Conservation (phyloP, 805 yeast genomes). For the Hanseniaspora vineae region DNA sequence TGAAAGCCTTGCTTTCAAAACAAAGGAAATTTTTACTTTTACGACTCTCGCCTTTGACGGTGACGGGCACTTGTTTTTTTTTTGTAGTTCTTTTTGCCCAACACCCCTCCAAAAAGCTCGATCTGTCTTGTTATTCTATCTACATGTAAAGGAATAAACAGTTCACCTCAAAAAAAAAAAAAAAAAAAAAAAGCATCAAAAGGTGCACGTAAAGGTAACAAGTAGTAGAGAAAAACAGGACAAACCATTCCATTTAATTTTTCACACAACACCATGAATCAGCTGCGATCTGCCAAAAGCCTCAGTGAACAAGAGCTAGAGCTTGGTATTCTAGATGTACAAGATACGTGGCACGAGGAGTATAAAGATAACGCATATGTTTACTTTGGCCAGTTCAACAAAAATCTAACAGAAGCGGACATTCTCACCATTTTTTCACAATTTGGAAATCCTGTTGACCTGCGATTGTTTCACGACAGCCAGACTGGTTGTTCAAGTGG, state of each 20-base stretch:
- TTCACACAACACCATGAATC: slow-evolving; percentile 1
- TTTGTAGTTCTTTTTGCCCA: not conserved
- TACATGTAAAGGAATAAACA: too few relatives aligned
- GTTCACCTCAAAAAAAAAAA: too few relatives aligned
- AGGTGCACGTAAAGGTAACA: too few relatives aligned
- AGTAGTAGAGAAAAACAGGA: too few relatives aligned
- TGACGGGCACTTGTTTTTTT: not conserved
- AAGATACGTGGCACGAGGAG: slow-evolving; percentile 85
- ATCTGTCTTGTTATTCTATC: too few relatives aligned
- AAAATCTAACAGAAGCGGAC: slow-evolving; percentile 59
- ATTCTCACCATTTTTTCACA: slow-evolving; percentile 71
- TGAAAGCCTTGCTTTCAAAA: too few relatives aligned
- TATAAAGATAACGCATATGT: slow-evolving; percentile 65
- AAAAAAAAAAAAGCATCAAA: too few relatives aligned
- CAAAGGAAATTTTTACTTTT: too few relatives aligned
- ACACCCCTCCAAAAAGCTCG: too few relatives aligned
- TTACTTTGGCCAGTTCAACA: slow-evolving; percentile 62
- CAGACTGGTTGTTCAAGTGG: slow-evolving; percentile 57
- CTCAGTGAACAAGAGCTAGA: slow-evolving; percentile 58
- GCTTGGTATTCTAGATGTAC: slow-evolving; percentile 35
- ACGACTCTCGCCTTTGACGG: too few relatives aligned
- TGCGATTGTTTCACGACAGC: slow-evolving; percentile 55
- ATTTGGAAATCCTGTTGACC: slow-evolving; percentile 72
- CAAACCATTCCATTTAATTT: not conserved
- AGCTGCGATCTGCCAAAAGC: slow-evolving; percentile 31